A percentile compares a stretch with the other conserved stretches of the same genome.
These are phyloP conservation scores for Xylariaceae sp. DNA, from an alignment of 2,329 filamentous ascomycete genomes.

Conservation along the genomic window DNA sequence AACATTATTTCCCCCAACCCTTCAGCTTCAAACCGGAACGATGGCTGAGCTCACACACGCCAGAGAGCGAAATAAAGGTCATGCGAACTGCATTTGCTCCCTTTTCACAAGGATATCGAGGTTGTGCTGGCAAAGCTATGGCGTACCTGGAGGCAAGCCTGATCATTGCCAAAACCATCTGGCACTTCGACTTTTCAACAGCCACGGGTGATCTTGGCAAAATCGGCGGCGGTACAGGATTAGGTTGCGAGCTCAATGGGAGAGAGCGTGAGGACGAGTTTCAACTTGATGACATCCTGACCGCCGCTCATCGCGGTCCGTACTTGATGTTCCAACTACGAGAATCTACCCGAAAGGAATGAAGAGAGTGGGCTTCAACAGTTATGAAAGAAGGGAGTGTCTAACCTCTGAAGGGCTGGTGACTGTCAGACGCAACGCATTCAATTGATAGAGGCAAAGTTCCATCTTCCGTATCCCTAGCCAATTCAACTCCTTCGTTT, in stretches of 20 bases:
- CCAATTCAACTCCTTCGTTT: too few relatives aligned
- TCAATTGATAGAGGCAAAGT: too few relatives aligned
- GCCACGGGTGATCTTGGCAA: conserved; percentile 1
- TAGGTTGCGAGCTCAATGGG: neutral
- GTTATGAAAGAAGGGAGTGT: too few relatives aligned
- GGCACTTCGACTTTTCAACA: conserved; percentile 9
- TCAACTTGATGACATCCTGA: conserved; percentile 7
- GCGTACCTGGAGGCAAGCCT: conserved; percentile 8
- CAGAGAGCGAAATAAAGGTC: neutral
- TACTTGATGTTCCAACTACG: conserved; percentile 6
- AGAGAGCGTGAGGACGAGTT: conserved; percentile 4
- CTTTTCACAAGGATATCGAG: conserved; percentile 3
- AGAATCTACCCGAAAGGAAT: too few relatives aligned
- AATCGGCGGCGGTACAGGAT: conserved; percentile 1
- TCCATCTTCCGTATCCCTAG: too few relatives aligned
- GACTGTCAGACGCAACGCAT: too few relatives aligned
- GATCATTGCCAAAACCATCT: conserved; percentile 4
- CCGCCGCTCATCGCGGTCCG: conserved; percentile 5
- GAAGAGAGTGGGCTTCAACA: too few relatives aligned
- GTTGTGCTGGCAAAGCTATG: conserved; percentile 8
- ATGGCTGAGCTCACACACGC: conserved; percentile 2
- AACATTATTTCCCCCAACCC: conserved; percentile 5
- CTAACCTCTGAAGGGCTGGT: too few relatives aligned
- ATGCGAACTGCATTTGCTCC: conserved; percentile 3
- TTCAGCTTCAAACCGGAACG: conserved; percentile 7